Base-by-base conservation (phyloP, 1,284 basidiomycete genomes). In the Phellopilus nigrolimitatus region DNA sequence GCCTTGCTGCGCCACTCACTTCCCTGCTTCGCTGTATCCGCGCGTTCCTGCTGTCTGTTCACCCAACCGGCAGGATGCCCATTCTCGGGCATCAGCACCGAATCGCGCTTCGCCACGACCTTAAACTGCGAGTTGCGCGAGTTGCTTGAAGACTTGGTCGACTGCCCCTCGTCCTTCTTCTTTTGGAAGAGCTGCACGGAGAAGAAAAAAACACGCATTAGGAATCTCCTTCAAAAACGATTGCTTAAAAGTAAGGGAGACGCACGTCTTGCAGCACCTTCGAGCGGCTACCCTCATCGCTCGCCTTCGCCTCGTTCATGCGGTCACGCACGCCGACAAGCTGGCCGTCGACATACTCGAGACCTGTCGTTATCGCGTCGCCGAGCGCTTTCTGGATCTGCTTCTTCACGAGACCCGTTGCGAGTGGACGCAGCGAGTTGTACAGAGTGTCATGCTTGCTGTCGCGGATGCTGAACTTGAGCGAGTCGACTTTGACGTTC, bases 391-490 rank as follows among this genome's bases (percentile, higher is more conserved):
- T 90, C 69, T 87, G 75, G 59, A 99, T 84, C 66, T 95, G 91
- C 66, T 81, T 85, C 81, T 97, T 97, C 63, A 99, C 85, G 44
- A 97, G 71, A 3, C 79, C 79, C 3, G 79, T 88, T 4, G 87
- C 87, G 44, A 92, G 73, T 5, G 86, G 85, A 37, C 75, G 76
- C 31, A 91, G 61, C 0, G 85, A 86, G 73, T 92, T 95, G 77
- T 95, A 95, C 49, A 97, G 67, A 33, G 91, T 70, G 64, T 95
- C 90, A 71, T 97, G 94, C 72, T 95, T 97, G 61, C 81, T 82
- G 62, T 95, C 93, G 13, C 92, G 82, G 64, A 99, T 92, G 33
- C 83, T 81, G 71, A 95, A 97, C 70, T 89, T 91, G 61, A 97
- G 79, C 45, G 84, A 79, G 61, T 86, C 86, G 42, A 94, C 80